These are phyloP conservation scores for Trifolium subterraneum DNA, from an alignment of 306 rosid genomes.

Conservation along the genomic window DNA sequence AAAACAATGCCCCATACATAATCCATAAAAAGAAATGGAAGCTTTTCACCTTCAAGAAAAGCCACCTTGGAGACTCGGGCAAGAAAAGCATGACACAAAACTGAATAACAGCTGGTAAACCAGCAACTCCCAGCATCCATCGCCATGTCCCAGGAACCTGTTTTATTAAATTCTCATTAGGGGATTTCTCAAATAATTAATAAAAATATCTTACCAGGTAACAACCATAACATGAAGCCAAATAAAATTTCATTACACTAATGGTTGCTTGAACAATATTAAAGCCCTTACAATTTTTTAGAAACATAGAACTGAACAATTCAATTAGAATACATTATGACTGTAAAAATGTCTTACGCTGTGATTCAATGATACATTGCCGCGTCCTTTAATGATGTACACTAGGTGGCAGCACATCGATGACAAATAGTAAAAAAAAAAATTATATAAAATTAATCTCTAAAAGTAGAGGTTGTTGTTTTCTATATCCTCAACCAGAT, in stretches of 20 bases:
- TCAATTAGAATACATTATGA: neutral
- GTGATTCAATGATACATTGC: neutral
- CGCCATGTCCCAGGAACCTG: constrained; percentile 94
- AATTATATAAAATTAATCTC: neutral
- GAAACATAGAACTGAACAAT: neutral
- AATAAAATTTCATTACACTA: constrained; percentile 12
- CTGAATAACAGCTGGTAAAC: constrained; percentile 73
- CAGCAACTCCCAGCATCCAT: constrained; percentile 87
- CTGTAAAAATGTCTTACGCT: constrained; percentile 5
- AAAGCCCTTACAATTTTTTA: constrained; percentile 1
- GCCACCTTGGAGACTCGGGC: constrained; percentile 93
- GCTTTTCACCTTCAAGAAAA: constrained; percentile 63
- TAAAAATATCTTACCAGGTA: neutral
- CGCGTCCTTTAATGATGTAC: neutral
- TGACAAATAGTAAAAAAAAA: neutral
- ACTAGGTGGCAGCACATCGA: neutral
- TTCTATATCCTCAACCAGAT: constrained; percentile 10
- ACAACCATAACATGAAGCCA: constrained; percentile 12
- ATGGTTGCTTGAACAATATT: neutral
- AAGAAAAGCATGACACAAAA: constrained; percentile 64
- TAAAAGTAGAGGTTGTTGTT: neutral
- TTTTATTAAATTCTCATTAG: constrained; percentile 30
- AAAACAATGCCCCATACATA: neutral
- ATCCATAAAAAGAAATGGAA: constrained; percentile 9
- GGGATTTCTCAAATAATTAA: constrained; percentile 1